Evolutionary conservation across 192 early-diverging fungal genomes (phyloP).

Genomic region (Coemansia sp.): DNA sequence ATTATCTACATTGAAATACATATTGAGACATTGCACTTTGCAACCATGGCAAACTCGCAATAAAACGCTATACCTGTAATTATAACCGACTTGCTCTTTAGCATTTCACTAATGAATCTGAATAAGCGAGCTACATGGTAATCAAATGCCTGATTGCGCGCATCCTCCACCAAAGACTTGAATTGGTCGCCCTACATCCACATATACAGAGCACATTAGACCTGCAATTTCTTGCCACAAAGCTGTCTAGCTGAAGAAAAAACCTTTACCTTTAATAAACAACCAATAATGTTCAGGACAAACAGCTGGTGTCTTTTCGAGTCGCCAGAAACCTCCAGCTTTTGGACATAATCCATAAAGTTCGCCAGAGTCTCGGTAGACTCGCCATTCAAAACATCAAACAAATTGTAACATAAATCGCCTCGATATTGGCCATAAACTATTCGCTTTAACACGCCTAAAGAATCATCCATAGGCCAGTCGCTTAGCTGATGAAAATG

Average conservation of each 20-base stretch:
- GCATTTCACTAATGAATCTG: slow-evolving; percentile 12
- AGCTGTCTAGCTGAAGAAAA: background rate
- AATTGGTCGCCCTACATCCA: slow-evolving; percentile 31
- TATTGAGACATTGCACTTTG: background rate
- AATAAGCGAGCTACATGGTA: slow-evolving; percentile 40
- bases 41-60: no score
- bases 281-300: slow-evolving; percentile 26
- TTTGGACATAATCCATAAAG: slow-evolving; percentile 13
- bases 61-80: background rate
- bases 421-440: slow-evolving; percentile 18
- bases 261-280: slow-evolving; percentile 24
- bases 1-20: slow-evolving; percentile 16
- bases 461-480: slow-evolving; percentile 21
- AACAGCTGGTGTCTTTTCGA: slow-evolving; percentile 16
- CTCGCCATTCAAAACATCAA: slow-evolving; percentile 25
- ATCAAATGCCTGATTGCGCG: slow-evolving; percentile 34
- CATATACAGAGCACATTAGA: background rate
- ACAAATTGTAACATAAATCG: slow-evolving; percentile 29
- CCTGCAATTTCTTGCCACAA: background rate
- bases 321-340: slow-evolving; percentile 7
- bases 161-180: slow-evolving; percentile 16
- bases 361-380: background rate
- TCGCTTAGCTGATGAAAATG: slow-evolving; percentile 36
- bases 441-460: slow-evolving; percentile 9
- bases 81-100: background rate